Evolutionary conservation across 208 protist species (phyloP), one percentile per base, ranked within the genome.

Genomic region (Trypanosoma cruzi): DNA sequence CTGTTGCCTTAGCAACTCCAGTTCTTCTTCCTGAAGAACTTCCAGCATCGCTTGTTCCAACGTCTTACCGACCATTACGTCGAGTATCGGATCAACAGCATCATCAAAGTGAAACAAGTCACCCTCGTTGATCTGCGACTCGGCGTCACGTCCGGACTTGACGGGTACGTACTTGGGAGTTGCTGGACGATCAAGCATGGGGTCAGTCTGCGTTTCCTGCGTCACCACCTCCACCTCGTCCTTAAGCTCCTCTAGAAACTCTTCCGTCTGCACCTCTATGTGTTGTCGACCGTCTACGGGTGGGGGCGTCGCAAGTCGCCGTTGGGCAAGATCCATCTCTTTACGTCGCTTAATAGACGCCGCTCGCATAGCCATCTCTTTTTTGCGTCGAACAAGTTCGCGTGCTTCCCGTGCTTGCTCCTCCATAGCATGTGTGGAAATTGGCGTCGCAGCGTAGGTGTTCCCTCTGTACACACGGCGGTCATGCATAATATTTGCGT

Each of bases 71-170:
- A 99, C 94, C 71, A 99, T 88, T 55, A 99, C 97, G 72, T 98
- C 93, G 4, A 99, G 82, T 31, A 99, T 99, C 0, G 97, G 97
- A 54, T 98, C 88, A 4, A 99, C 96, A 32, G 98, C 98, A 55
- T 94, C 85, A 72, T 99, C 97, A 70, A 99, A 99, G 84, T 98
- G 90, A 77, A 99, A 99, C 26, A 99, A 79, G 58, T 99, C 98
- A 11, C 95, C 95, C 32, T 98, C 96, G 61, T 98, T 57, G 37
- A 99, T 98, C 73, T 99, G 98, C 10, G 97, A 98, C 65, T 95
- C 93, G n/a, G 79, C 87, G 79, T 99, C 96, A 37, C 96, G 79
- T 28, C 98, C 98, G 10, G 85, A 91, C 81, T 98, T 98, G 49
- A 84, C 80, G 0, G 98, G 97, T 26, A 99, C 83, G 81, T 96